Percentiles rank a stretch among this genome's conserved stretches.
These are phyloP conservation scores for Marasmius fiardii DNA, from an alignment of 1,284 basidiomycete species.

Conservation along the genomic window DNA sequence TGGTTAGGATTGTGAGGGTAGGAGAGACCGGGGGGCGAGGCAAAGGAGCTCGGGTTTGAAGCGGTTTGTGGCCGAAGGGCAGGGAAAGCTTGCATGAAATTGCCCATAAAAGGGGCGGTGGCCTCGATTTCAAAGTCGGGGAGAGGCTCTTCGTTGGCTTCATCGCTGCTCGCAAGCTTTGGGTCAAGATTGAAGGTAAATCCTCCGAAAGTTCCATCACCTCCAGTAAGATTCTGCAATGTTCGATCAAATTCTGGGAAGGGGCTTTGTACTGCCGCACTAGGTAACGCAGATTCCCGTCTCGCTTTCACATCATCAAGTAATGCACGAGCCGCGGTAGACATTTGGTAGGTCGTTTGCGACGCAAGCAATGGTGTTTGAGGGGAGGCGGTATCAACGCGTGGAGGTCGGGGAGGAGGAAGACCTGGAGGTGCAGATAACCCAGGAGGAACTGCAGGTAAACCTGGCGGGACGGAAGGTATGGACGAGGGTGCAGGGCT, in stretches of 20 bases:
- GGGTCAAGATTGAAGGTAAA: constrained; percentile 84
- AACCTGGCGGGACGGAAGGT: constrained; percentile 38
- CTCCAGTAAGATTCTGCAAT: constrained; percentile 61
- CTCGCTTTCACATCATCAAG: constrained; percentile 81
- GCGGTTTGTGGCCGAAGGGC: constrained; percentile 38
- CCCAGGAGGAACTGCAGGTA: constrained; percentile 48
- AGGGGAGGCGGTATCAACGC: constrained; percentile 48
- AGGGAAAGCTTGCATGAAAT: constrained; percentile 66
- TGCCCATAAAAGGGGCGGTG: constrained; percentile 51
- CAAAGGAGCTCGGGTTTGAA: constrained; percentile 30
- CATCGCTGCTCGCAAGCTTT: constrained; percentile 56
- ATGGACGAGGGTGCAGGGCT: constrained; percentile 38
- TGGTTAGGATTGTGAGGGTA: constrained; percentile 44
- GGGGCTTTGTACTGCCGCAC: constrained; percentile 56
- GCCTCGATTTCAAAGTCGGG: constrained; percentile 55
- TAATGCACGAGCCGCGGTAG: constrained; percentile 77
- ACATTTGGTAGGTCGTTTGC: constrained; percentile 80
- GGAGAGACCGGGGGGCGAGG: constrained; percentile 49
- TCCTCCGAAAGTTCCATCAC: constrained; percentile 48
- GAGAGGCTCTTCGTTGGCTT: constrained; percentile 37
- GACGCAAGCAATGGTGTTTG: constrained; percentile 54
- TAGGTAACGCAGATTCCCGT: constrained; percentile 53
- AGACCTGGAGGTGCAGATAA: constrained; percentile 70
- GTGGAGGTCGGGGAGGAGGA: constrained; percentile 46
- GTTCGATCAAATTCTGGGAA: constrained; percentile 90